Evolutionary conservation across 2,329 filamentous ascomycete species (phyloP), one percentile per base, ranked within the genome.

Genomic region (Fusarium phyllophilum): DNA sequence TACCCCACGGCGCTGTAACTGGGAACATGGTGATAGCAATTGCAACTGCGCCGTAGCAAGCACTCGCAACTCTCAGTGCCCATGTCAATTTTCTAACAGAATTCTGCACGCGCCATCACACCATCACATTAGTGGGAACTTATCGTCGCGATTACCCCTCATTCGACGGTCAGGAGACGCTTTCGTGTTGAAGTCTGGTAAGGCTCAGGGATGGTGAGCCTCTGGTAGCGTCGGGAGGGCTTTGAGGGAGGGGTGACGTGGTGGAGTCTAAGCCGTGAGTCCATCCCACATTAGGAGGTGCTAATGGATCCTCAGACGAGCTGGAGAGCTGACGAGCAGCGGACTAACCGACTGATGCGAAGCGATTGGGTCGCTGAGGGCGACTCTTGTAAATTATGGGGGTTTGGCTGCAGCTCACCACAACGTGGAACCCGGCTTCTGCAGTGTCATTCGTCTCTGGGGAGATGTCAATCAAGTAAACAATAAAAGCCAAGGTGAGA

Each of bases 21-120:
- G 31, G 42, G 41, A 58, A 51, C 33, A 66, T 49, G 36, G 38
- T 18, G 60, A 64, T 26, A 29, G 26, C 26, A 60, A 66, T 36
- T 24, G 61, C 55, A 48, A 67, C 73, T 63, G 42, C 59, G 66
- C 75, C 68, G 51, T 54, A 64, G 41, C 24, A 44, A 68, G n/a
- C n/a, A 63, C 58, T 56, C 65, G 26, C 46, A 62, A 46, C 62
- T 55, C 51, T 55, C 52, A 18, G 33, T 59, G 44, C 69, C 77
- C 75, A 68, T 69, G 75, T 62, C 45, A 45, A 55, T 65, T 76
- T 72, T 79, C 76, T 79, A 77, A 80, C 78, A 60, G 66, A 59
- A 65, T 73, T 60, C 75, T 78, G 78, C 72, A 74, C 68, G 66
- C 76, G 66, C 70, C 72, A 79, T 77, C 75, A 78, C 73, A 74